Conservation (phyloP, 177 flowering plant genomes). For the Tripterygium wilfordii region DNA sequence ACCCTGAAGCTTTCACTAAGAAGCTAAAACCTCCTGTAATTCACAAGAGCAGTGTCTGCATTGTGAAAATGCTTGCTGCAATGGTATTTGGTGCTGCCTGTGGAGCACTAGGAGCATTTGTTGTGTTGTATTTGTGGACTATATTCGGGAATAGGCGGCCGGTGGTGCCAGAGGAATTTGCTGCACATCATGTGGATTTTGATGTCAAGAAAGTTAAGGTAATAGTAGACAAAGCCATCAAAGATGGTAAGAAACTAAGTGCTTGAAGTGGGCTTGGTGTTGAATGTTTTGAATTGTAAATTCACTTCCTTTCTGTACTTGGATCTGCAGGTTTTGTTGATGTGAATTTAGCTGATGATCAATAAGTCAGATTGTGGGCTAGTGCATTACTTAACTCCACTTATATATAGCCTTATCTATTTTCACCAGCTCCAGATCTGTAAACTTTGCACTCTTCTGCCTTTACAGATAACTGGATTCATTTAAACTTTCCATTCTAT, state of each 20-base stretch:
- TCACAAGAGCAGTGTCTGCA: slow-evolving; percentile 29
- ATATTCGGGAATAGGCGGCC: slow-evolving; percentile 33
- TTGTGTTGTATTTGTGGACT: slow-evolving; percentile 41
- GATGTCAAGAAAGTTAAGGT: slow-evolving; percentile 38
- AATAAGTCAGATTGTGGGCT: slow-evolving; percentile 25
- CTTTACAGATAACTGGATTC: too few species aligned
- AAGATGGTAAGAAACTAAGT: slow-evolving; percentile 38
- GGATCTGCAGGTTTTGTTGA: slow-evolving; percentile 11
- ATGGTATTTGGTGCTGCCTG: slow-evolving; percentile 44
- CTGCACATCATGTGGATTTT: slow-evolving; percentile 21
- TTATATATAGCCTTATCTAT: too few species aligned
- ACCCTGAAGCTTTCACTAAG: slow-evolving; percentile 24
- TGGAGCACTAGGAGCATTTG: slow-evolving; percentile 48
- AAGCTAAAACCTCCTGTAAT: slow-evolving; percentile 5
- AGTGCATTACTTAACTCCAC: too few species aligned
- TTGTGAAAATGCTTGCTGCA: slow-evolving; percentile 33
- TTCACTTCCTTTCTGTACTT: slow-evolving; percentile 19
- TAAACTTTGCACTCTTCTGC: too few species aligned
- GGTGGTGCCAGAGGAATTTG: slow-evolving; percentile 45
- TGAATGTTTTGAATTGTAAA: slow-evolving; percentile 30
- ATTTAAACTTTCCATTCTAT: too few species aligned
- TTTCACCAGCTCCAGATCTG: too few species aligned
- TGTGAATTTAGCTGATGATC: slow-evolving; percentile 25
- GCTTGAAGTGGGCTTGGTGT: slow-evolving; percentile 3
- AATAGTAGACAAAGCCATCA: slow-evolving; percentile 30